Conservation (phyloP, 2,329 filamentous ascomycete species). For the Gnomoniopsis smithogilvyi region DNA sequence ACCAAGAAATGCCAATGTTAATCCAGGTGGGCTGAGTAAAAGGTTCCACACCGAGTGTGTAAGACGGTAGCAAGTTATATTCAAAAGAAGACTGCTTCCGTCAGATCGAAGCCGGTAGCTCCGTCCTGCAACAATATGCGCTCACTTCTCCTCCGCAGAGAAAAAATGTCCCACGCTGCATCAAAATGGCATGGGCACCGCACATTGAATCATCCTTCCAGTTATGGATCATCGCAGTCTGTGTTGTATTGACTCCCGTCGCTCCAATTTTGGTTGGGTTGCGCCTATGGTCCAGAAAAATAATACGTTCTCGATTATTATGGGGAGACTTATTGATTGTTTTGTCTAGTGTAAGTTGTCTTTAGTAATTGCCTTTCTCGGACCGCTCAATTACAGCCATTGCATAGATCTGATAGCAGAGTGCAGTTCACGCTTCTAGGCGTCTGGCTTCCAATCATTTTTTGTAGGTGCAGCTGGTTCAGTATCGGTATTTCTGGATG, state of each 20-base stretch:
- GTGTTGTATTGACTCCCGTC: neutral
- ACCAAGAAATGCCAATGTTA: too few species aligned
- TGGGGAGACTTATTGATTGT: constrained; percentile 2
- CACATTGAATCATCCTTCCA: constrained; percentile 10
- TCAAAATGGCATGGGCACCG: constrained; percentile 4
- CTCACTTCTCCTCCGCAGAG: neutral
- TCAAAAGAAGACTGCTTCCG: too few species aligned
- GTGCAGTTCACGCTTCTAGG: constrained; percentile 3
- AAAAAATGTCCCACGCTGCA: neutral
- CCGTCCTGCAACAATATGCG: neutral
- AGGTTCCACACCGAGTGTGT: too few species aligned
- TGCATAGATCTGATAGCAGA: neutral
- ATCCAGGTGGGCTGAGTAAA: too few species aligned
- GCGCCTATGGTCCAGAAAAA: constrained; percentile 5
- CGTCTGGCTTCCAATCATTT: constrained; percentile 10
- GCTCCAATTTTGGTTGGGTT: constrained; percentile 6
- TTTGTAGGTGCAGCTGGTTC: neutral
- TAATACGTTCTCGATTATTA: constrained; percentile 3
- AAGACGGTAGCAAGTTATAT: too few species aligned
- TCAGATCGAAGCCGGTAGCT: too few species aligned
- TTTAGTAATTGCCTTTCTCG: too few species aligned
- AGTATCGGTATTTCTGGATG: too few species aligned
- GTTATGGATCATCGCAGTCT: constrained; percentile 4
- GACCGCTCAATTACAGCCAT: too few species aligned
- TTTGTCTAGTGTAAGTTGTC: neutral